Conservation (phyloP, 2,329 filamentous ascomycete genomes). For the Microcera coccophila region DNA sequence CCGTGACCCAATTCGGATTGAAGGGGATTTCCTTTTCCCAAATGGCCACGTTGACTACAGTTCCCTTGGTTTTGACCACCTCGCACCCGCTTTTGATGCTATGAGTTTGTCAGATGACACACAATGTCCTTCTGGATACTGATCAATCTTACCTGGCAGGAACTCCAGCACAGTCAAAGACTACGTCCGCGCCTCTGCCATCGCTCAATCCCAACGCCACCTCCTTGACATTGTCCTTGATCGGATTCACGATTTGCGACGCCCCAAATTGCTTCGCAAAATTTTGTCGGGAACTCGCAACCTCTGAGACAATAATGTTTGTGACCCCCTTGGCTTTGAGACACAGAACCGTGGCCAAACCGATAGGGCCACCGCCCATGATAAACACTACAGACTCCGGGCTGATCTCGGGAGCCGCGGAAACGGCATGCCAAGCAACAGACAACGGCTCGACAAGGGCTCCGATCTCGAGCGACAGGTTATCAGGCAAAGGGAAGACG, state of each 20-base stretch:
- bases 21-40: slow-evolving; percentile 47
- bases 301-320: slow-evolving; percentile 45
- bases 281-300: slow-evolving; percentile 37
- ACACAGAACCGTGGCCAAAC: slow-evolving; percentile 44
- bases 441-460: slow-evolving; percentile 51
- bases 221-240: slow-evolving; percentile 44
- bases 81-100: slow-evolving; percentile 38
- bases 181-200: slow-evolving; percentile 51
- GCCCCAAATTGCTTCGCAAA: slow-evolving; percentile 45
- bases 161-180: slow-evolving; percentile 61
- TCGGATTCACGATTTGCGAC: slow-evolving; percentile 40
- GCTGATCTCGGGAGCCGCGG: slow-evolving; percentile 39
- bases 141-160: slow-evolving; percentile 17
- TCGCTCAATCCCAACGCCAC: slow-evolving; percentile 45
- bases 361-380: slow-evolving; percentile 49
- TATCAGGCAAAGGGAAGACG: slow-evolving; percentile 48
- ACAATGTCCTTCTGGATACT: too few species aligned
- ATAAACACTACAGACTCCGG: slow-evolving; percentile 44
- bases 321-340: slow-evolving; percentile 45
- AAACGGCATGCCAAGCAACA: slow-evolving; percentile 44
- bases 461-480: slow-evolving; percentile 47
- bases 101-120: neutral
- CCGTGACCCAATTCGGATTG: slow-evolving; percentile 27
- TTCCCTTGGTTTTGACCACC: slow-evolving; percentile 50
- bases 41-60: slow-evolving; percentile 61